phyloP scores from a whole-genome alignment of 1,284 basidiomycete genomes.

The Kwoniella shivajii region DNA sequence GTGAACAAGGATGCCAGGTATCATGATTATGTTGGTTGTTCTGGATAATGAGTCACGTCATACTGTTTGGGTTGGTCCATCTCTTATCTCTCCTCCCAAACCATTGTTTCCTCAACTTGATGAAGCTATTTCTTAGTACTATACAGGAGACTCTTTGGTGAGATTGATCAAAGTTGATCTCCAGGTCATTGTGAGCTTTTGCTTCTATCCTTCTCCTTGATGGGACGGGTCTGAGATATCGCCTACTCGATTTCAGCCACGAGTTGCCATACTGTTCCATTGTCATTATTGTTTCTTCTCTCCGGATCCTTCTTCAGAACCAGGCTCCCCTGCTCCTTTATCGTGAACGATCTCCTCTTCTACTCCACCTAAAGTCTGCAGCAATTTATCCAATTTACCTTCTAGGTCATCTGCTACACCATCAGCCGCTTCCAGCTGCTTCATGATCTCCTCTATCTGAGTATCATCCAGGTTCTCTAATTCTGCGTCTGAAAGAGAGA shows the following conservation, averaged over 20 bases:
- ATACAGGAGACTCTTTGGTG: too few relatives aligned
- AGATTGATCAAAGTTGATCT: too few relatives aligned
- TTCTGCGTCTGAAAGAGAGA: conserved; percentile 15
- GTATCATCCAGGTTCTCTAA: conserved; percentile 15
- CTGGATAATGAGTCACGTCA: too few relatives aligned
- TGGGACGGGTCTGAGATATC: too few relatives aligned
- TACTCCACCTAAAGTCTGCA: conserved; percentile 41
- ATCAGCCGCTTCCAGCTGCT: conserved; percentile 50
- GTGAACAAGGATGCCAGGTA: neutral
- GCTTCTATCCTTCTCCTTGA: neutral
- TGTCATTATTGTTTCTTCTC: conserved; percentile 3
- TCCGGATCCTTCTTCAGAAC: conserved; percentile 24
- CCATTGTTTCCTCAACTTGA: too few relatives aligned
- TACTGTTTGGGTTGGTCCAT: too few relatives aligned
- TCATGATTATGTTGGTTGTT: too few relatives aligned
- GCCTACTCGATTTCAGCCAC: too few relatives aligned
- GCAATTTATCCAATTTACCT: conserved; percentile 46
- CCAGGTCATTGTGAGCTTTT: too few relatives aligned
- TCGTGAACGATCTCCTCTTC: conserved; percentile 35
- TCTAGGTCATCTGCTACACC: conserved; percentile 52
- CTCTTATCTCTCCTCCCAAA: too few relatives aligned
- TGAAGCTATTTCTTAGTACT: too few relatives aligned
- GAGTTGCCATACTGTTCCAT: neutral
- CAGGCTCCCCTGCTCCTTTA: conserved; percentile 53
- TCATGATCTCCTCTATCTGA: conserved; percentile 41